Conservation (phyloP, 345 rosid genomes). For the Aquilaria yunnanensis region DNA sequence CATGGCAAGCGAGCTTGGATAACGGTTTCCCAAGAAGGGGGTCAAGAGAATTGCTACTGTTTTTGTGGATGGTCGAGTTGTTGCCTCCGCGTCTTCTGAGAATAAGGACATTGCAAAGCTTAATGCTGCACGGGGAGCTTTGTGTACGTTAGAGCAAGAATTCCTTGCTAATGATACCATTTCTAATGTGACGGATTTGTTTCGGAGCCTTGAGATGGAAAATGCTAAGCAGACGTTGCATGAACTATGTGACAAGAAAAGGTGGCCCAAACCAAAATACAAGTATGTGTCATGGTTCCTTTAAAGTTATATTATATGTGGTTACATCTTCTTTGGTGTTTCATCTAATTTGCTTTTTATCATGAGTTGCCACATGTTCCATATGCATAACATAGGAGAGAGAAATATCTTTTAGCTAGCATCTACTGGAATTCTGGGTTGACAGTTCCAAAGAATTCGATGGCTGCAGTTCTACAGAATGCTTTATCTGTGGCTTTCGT, state of each 20-base stretch:
- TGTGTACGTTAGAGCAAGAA: constrained; percentile 31
- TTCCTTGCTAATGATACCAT: constrained; percentile 6
- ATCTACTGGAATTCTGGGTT: no score
- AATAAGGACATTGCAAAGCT: constrained; percentile 65
- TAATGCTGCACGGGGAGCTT: constrained; percentile 53
- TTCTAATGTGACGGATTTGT: no score
- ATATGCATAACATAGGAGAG: no score
- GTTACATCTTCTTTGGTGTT: no score
- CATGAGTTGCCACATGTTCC: no score
- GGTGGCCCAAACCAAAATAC: constrained; percentile 66
- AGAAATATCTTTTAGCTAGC: no score
- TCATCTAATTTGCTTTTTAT: no score
- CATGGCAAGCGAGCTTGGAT: constrained; percentile 47
- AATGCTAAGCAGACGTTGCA: constrained; percentile 57
- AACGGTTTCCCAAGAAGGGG: constrained; percentile 28
- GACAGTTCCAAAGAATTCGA: no score
- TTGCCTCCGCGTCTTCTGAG: constrained; percentile 50
- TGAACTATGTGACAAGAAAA: constrained; percentile 50
- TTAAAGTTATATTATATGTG: neutral
- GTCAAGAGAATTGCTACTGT: constrained; percentile 34
- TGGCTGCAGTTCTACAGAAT: no score
- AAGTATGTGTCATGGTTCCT: constrained; percentile 24
- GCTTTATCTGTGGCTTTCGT: no score
- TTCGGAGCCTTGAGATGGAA: constrained; percentile 23
- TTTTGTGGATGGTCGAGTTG: constrained; percentile 38